Conservation (phyloP, 345 rosid species). For the Arabidopsis suecica region DNA sequence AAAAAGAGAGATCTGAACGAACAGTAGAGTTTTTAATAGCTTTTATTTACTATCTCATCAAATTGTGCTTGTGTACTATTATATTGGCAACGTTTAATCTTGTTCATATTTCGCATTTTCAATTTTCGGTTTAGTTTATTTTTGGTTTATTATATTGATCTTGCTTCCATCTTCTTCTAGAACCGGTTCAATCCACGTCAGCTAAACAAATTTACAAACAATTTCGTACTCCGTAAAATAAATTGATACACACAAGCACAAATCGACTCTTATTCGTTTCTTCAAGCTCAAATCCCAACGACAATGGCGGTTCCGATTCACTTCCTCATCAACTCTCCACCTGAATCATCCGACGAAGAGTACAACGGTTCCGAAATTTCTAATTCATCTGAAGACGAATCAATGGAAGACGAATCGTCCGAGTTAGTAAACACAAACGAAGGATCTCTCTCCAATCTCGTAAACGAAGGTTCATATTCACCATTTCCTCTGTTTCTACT, state of each 20-base stretch:
- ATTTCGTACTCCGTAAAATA: no score
- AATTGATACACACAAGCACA: background rate
- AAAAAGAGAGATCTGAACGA: no score
- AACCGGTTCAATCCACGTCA: no score
- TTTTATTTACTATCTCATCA: no score
- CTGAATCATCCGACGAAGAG: conserved; percentile 33
- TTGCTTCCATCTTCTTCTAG: no score
- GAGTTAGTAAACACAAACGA: conserved; percentile 8
- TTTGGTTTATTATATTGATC: no score
- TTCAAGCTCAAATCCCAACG: background rate
- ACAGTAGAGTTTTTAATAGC: no score
- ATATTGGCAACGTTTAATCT: no score
- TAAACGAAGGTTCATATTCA: background rate
- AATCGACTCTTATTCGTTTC: background rate
- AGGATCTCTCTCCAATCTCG: conserved; percentile 1
- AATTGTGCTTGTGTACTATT: no score
- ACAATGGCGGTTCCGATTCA: conserved; percentile 30
- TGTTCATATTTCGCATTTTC: no score
- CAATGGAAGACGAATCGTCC: conserved; percentile 27
- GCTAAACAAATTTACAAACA: no score
- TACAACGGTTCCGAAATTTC: background rate
- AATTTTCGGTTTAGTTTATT: no score
- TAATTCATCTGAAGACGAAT: conserved; percentile 31
- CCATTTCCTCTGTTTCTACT: background rate
- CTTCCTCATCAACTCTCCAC: conserved; percentile 16